Percentiles rank a stretch among this genome's conserved stretches.
Evolutionary conservation across 768 basidiomycete genomes (phyloP).

Genomic region (Ramaria rubella): DNA sequence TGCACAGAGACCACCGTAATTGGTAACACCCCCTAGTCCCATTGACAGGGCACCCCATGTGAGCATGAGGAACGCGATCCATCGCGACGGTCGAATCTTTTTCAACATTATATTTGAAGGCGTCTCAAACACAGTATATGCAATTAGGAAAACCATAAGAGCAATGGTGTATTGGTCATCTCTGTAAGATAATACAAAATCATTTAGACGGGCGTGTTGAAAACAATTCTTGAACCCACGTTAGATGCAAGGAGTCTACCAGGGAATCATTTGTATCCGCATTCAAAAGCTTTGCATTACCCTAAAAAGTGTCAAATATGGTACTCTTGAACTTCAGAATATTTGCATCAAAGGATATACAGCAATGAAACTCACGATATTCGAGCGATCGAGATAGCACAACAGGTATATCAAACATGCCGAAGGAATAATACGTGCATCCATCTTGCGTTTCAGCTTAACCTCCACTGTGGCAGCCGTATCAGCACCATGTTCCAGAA

Average conservation of each 20-base stretch:
- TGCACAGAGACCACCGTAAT: slow-evolving; percentile 32
- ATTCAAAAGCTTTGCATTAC: slow-evolving; percentile 32
- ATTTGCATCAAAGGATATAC: neutral
- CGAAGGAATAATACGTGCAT: slow-evolving; percentile 30
- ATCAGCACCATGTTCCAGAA: too few relatives aligned
- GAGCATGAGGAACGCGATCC: slow-evolving; percentile 36
- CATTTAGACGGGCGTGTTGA: neutral
- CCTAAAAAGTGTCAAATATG: slow-evolving; percentile 11
- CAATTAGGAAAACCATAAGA: slow-evolving; percentile 34
- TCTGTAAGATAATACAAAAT: neutral
- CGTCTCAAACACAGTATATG: slow-evolving; percentile 36
- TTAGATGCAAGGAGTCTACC: slow-evolving; percentile 23
- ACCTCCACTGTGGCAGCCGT: neutral
- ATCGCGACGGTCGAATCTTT: slow-evolving; percentile 29
- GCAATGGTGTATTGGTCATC: slow-evolving; percentile 29
- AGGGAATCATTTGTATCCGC: slow-evolving; percentile 26
- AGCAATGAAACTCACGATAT: slow-evolving; percentile 13
- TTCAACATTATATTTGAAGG: slow-evolving; percentile 37
- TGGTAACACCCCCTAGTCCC: slow-evolving; percentile 31
- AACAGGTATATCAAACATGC: slow-evolving; percentile 35
- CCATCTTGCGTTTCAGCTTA: slow-evolving; percentile 16
- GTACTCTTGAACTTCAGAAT: slow-evolving; percentile 12
- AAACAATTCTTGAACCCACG: slow-evolving; percentile 5
- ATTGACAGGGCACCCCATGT: slow-evolving; percentile 35
- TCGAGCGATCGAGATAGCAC: slow-evolving; percentile 26